Base-by-base conservation (phyloP, 75 land plant genomes). In the Isoetes taiwanensis region DNA sequence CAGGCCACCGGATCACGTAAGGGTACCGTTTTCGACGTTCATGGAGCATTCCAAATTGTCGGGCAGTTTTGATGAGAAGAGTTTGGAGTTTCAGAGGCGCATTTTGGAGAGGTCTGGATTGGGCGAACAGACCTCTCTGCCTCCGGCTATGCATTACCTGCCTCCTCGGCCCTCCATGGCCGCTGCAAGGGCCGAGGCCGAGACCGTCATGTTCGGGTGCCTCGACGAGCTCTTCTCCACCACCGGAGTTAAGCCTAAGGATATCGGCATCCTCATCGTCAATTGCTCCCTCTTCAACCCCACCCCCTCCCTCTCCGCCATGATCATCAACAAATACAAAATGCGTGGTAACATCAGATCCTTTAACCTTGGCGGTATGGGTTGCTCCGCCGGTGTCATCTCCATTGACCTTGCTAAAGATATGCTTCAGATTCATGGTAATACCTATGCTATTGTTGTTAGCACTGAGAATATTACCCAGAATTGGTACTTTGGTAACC, bases 271-370 rank as follows among this genome's bases (percentile, higher is more conserved):
- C 19, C 70, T 78, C 19, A 66, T 78, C 25, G 80, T 78, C 34
- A 78, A 78, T 61, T 77, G 77, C 73, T 60, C 62, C 48, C 72
- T 77, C n/a, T 78, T 78, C 78, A 78, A 73, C 32, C 80, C 80
- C 12, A 78, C 80, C 8, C 80, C 73, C 0, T 78, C 80, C 1
- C 63, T 78, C 40, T 78, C 80, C 19, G 66, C 78, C 30, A 78
- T 78, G 78, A 70, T 78, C 38, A 46, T 74, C 41, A 74, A 78
- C 64, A 43, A 30, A 41, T 78, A 74, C 58, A 69, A 78, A 59
- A 61, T 78, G 38, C 60, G 80, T 2, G 80, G 80, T 1, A 78
- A 78, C 66, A 66, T 70, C 17, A 28, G 52, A 24, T 62, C 57
- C 56, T 78, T 59, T 58, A 78, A 73, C 46, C 59, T 78, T 20